Percentiles rank a stretch among this genome's conserved stretches.
Conservation (phyloP, 306 rosid genomes). For the Prosopis cineraria region DNA sequence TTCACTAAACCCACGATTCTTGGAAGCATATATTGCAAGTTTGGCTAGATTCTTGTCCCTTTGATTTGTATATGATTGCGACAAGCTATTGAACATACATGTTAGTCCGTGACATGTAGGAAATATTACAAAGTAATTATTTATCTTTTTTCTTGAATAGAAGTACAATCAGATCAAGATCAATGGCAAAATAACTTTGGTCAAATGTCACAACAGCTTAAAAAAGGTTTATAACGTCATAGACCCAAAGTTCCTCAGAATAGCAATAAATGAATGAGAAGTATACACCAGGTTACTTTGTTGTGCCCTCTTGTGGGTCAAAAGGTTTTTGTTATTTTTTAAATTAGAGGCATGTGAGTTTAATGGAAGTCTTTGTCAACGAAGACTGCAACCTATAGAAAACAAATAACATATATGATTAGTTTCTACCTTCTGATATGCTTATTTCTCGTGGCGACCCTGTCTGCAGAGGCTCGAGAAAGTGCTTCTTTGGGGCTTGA, state of each 20-base stretch:
- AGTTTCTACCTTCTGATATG: slow-evolving; percentile 67
- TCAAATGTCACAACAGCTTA: neutral
- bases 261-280: neutral
- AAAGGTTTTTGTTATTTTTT: neutral
- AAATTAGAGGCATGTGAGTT: neutral
- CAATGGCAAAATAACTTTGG: neutral
- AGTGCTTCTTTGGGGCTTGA: slow-evolving; percentile 97
- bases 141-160: neutral
- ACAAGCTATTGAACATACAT: slow-evolving; percentile 60
- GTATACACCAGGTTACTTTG: neutral
- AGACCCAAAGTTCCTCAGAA: neutral
- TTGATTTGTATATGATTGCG: slow-evolving; percentile 80
- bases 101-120: neutral
- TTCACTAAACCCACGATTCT: slow-evolving; percentile 59
- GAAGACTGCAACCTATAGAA: neutral
- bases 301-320: neutral
- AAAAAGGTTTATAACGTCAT: neutral
- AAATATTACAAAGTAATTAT: neutral
- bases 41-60: slow-evolving; percentile 75
- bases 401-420: neutral
- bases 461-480: slow-evolving; percentile 88
- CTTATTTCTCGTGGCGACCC: slow-evolving; percentile 77
- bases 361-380: neutral
- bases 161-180: slow-evolving; percentile 2
- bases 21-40: slow-evolving; percentile 52